Base-by-base conservation (phyloP, 305 asterid species). In the Rubia balearica region DNA sequence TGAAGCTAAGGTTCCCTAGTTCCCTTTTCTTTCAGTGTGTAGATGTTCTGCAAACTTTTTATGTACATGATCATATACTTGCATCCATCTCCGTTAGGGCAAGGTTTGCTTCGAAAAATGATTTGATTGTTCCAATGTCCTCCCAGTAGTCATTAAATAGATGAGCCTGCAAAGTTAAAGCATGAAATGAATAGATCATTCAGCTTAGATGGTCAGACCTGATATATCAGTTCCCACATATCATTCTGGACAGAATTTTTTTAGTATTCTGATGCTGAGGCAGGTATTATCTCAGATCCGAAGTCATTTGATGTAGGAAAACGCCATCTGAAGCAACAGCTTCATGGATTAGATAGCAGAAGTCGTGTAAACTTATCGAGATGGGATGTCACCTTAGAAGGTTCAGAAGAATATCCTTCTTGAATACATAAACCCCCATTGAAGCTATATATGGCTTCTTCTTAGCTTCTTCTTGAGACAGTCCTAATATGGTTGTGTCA, bases 271-370 rank as follows among this genome's bases (percentile, higher is more conserved):
- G 71, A 84, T 70, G 90, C 90, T 24, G 97, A 90, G 74, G 98
- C 98, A 40, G 98, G 98, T 76, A 93, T 93, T 22, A 89, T 93
- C 80, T 93, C 98, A 76, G 98, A 93, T 63, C 97, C 98, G 55
- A 93, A 90, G 81, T 93, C 98, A 76, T 93, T 93, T 36, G 98
- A 91, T 8, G 97, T 93, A 3, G 98, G 98, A 76, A 92, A 93
- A 73, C 97, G 91, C 96, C 96, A 89, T 85, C 96, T 89, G 80
- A 61, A 76, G 71, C 73, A 73, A 73, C 73, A 69, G 49, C 48
- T 53, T 7, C 60, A 63, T 61, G 24, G 57, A 61, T 42, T 33
- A 30, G 49, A 14, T 57, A 24, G 62, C 27, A 48, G 8, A 16
- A 45, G 41, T 59, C 43, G 22, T 60, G 19, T 22, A 51, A 33